Base-by-base conservation (phyloP, 176 grass and related monocot genomes). In the Tillandsia leiboldiana region DNA sequence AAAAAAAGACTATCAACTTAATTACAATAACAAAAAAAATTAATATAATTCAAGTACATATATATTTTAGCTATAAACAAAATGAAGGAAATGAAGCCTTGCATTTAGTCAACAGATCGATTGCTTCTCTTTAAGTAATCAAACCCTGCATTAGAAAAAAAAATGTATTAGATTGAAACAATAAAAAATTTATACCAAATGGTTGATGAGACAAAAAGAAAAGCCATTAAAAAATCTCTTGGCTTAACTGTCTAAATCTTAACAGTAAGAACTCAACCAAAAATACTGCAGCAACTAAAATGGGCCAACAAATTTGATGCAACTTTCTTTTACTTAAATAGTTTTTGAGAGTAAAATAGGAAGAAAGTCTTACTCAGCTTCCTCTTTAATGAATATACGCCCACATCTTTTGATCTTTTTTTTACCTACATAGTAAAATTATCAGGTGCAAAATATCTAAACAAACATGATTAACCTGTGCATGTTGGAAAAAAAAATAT, bases 321-420 rank as follows among this genome's bases (percentile, higher is more conserved):
- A 18, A 9, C 18, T 17, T 58, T 58, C 13, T 57, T 7, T 58
- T 18, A 3, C 1, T 20, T 20, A 14, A 20, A 17, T 20, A 17
- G 54, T 17, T 20, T 58, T 20, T 58, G 54, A n/a, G 42, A 59
- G 74, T 24, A 59, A 26, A 47, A 51, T 29, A 74, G 24, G 59
- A 29, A 54, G 24, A 9, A 11, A 71, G 12, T 66, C 89, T 80
- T 96, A 92, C 86, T 92, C 86, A 7, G 80, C 93, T 87, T 92
- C 86, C 26, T 82, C 84, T 20, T 93, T 89, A 80, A 93, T 93
- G 72, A 77, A 99, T 9, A 66, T 54, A 77, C 75, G 54, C 27
- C 72, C 8, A 66, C 27, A 13, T 69, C 70, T 77, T 29, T 74
- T 87, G 68, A 64, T 24, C 70, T 79, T 92, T 66, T 72, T 70